These are phyloP conservation scores for Auricularia heimuer DNA, from an alignment of 768 basidiomycete species.

Conservation along the genomic window DNA sequence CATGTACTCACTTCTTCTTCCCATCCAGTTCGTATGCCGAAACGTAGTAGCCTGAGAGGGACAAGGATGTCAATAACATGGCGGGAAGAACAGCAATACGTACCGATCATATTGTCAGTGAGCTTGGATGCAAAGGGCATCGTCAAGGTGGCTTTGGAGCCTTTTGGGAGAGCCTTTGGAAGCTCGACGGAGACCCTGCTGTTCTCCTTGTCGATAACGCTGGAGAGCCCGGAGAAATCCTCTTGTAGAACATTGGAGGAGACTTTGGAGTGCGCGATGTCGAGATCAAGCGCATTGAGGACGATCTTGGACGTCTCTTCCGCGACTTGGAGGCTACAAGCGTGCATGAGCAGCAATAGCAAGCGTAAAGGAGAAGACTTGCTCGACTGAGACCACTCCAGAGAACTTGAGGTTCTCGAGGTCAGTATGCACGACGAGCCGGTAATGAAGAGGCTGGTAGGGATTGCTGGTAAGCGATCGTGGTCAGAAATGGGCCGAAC, in stretches of 20 bases:
- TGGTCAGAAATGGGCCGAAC: neutral
- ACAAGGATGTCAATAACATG: slow-evolving; percentile 1
- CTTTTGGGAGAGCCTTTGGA: slow-evolving; percentile 46
- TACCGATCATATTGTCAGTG: slow-evolving; percentile 62
- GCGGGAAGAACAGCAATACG: slow-evolving; percentile 9
- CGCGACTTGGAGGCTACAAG: slow-evolving; percentile 49
- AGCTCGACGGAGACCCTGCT: slow-evolving; percentile 62
- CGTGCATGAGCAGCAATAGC: slow-evolving; percentile 1
- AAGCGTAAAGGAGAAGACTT: slow-evolving; percentile 15
- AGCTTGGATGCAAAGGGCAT: slow-evolving; percentile 61
- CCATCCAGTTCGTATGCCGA: slow-evolving; percentile 55
- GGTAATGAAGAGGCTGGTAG: slow-evolving; percentile 57
- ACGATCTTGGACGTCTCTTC: slow-evolving; percentile 50
- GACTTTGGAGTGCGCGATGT: slow-evolving; percentile 46
- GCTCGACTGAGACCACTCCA: slow-evolving; percentile 69
- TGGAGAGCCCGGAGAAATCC: slow-evolving; percentile 35
- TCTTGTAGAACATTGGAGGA: slow-evolving; percentile 44
- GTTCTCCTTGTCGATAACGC: slow-evolving; percentile 45
- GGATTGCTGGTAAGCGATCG: neutral
- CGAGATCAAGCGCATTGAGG: slow-evolving; percentile 55
- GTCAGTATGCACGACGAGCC: slow-evolving; percentile 72
- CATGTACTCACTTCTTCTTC: slow-evolving; percentile 35
- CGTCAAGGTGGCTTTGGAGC: slow-evolving; percentile 59
- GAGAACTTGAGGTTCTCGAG: slow-evolving; percentile 65
- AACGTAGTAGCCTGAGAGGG: slow-evolving; percentile 48